Base-by-base conservation (phyloP, 306 rosid genomes). In the Chamaecrista fasciculata region DNA sequence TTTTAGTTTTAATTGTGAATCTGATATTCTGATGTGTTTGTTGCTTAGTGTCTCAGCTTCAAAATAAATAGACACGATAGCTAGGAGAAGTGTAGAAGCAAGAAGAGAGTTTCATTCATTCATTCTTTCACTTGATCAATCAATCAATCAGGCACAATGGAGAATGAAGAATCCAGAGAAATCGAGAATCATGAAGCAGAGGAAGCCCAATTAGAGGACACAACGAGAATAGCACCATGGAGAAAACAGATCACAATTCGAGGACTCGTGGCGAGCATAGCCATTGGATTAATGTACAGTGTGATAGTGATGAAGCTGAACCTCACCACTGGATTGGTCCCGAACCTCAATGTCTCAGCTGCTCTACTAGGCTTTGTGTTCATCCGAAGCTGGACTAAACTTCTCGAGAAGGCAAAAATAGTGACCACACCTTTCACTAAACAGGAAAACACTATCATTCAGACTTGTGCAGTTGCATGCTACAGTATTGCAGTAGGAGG, bases 391-490 rank as follows among this genome's bases (percentile, higher is more conserved):
- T 95, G 99, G 99, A 91, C 96, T 55, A 80, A 68, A 81, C 49
- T 91, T 34, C 96, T 95, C 14, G 75, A 79, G 14, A 89, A 84
- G 59, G 99, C 97, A 59, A 96, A 92, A 24, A 75, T 89, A 77
- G 85, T 84, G 53, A 81, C 99, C 1, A 69, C 66, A 25, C 97
- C 99, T 19, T 95, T 95, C 74, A 91, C 99, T 10, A 78, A 90
- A 62, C 99, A 95, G 73, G 99, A 95, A 81, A 95, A 95, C 49
- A 95, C 96, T 16, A 50, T 95, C 39, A 95, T 91, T 72, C 99
- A 95, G 74, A 95, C 99, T 20, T 95, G 97, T 76, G 99, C 99
- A 0, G 97, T 91, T 15, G 99, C 99, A 31, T 95, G 99, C 77
- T 95, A 95, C 61, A 95, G 97, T 85, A 87, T 95, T 48, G 79